Evolutionary conservation across 164 flowering plant genomes (phyloP), one percentile per base, ranked within the genome.

Genomic region (Akebia trifoliata): DNA sequence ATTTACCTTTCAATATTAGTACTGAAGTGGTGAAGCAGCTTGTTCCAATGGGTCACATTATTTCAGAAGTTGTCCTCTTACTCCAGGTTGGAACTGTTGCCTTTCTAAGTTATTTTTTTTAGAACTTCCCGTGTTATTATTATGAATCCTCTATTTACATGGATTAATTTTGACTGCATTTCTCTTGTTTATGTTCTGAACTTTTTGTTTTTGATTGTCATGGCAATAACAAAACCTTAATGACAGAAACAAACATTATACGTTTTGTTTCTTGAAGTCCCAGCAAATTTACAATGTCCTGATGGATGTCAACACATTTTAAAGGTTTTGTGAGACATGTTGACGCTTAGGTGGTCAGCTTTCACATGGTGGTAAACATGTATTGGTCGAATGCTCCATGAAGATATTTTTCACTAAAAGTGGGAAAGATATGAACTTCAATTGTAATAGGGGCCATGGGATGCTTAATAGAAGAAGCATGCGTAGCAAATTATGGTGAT

Each of bases 41-140:
- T 66, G 95, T 90, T 81, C 97, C 96, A 7, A 81, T 88, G 96
- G 97, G 99, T 55, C 96, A 88, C 73, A 80, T 90, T 31, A 75
- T 94, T 61, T 85, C 97, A 10, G 87, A 85, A 76, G 94, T 90
- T 30, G 85, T 85, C 69, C 90, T 94, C 42, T 73, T 94, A 70
- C 93, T 90, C 40, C 99, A 94, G 93, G 99, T 90, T 50, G 11
- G 71, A 30, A n/a, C 46, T 30, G 26, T 51, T 34, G 7, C 18
- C 9, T 36, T 1, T 12, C 37, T 54, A 10, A 22, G 18, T 4
- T 37, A 12, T 6, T 21, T 8, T 18, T 11, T 30, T 20, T 43
- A 10, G 22, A 31, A 52, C 18, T 59, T 49, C 2, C 15, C 2
- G 2, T 39, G 17, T 50, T 5, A 29, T 4, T 50, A 17, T 29